Percentiles rank a stretch among this genome's conserved stretches.
Conservation (phyloP, 2,329 filamentous ascomycete genomes). For the Cytospora mali region DNA sequence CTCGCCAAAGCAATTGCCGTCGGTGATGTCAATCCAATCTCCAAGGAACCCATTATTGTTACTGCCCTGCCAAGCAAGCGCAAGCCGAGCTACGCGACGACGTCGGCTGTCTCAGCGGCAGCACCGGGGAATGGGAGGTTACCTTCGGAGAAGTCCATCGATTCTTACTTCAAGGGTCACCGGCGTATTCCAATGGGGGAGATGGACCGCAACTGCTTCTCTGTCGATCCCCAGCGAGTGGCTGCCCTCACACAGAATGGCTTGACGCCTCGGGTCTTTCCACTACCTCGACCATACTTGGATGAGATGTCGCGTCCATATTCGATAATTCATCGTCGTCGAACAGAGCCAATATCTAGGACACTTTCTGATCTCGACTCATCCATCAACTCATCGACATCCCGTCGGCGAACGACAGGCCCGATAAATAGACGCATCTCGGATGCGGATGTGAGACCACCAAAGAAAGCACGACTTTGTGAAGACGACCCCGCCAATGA, state of each 20-base stretch:
- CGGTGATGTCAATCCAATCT: conserved; percentile 88
- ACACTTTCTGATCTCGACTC: conserved; percentile 38
- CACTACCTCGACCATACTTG: conserved; percentile 60
- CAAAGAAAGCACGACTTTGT: conserved; percentile 61
- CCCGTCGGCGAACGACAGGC: conserved; percentile 34
- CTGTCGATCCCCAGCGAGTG: conserved; percentile 52
- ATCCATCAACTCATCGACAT: conserved; percentile 22
- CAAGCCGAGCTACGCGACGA: conserved; percentile 40
- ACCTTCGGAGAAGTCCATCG: conserved; percentile 51
- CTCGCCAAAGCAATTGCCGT: conserved; percentile 73
- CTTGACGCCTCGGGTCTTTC: conserved; percentile 58
- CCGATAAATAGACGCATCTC: conserved; percentile 30
- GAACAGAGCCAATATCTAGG: conserved; percentile 55
- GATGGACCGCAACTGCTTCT: conserved; percentile 65
- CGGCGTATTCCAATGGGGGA: conserved; percentile 60
- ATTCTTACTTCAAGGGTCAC: conserved; percentile 55
- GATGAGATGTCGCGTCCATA: conserved; percentile 41
- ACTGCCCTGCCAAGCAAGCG: conserved; percentile 45
- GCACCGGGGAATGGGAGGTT: conserved; percentile 34
- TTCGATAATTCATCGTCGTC: conserved; percentile 49
- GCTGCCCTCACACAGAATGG: conserved; percentile 53
- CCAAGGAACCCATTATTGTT: conserved; percentile 67
- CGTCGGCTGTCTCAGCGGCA: conserved; percentile 32
- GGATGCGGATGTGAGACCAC: conserved; percentile 42
- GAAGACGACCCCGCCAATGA: conserved; percentile 42